Base-by-base conservation (phyloP, 495 filamentous ascomycete genomes). In the Cenococcum geophilum region DNA sequence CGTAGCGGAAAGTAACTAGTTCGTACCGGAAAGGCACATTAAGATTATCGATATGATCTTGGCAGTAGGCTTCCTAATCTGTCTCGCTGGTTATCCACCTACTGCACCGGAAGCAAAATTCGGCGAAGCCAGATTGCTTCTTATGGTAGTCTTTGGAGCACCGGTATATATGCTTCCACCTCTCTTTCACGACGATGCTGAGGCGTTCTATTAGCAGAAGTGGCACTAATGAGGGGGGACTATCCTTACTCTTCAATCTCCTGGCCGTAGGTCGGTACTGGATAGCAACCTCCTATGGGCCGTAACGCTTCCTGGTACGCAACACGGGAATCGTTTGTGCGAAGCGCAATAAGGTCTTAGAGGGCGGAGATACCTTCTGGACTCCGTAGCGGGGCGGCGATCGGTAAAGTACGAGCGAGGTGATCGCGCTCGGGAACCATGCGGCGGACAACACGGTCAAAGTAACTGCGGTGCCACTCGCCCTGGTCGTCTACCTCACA, bases 21-120 rank as follows among this genome's bases (percentile, higher is more conserved):
- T 68, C 55, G 53, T 42, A 68, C 20, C 58, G 56, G 21, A 66
- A 60, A 63, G 59, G 66, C 43, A 66, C 20, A 22, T 69, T 40
- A 11, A 57, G 47, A 51, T 58, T 63, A 40, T 63, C 40, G 56
- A 60, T 63, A 51, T 69, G 55, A 36, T 57, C 42, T 66, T 66
- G 63, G 52, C 60, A 69, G 52, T 69, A 40, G 54, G 40, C 59
- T 62, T 66, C 59, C 63, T 25, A 66, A 54, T 61, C 59, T 55
- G 10, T 58, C 55, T 57, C 42, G 59, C 59, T 62, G 6, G 59
- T 62, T 55, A 62, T 62, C 47, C 43, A 61, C 51, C 23, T 58
- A 34, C 55, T 57, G 36, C 53, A 62, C 34, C 32, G 52, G 59
- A 58, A 66, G 54, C 63, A 66, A 58, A 66, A 57, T 61, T 65